Evolutionary conservation across 2,329 filamentous ascomycete genomes (phyloP).

Genomic region (Ophiostoma novo-ulmi): DNA sequence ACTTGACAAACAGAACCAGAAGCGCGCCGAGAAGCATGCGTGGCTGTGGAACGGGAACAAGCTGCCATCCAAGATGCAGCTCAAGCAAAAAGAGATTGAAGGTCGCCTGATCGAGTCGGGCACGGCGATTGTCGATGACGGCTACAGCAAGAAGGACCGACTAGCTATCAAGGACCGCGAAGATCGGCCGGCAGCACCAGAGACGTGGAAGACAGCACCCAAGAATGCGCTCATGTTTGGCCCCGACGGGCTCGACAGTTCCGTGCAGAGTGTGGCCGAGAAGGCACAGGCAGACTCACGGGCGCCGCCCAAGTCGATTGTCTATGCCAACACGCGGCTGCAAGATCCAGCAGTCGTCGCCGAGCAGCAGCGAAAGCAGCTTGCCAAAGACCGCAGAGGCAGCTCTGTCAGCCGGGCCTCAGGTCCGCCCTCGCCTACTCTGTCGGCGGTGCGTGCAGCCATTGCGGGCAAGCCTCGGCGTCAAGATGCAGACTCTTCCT

Average conservation of each 20-base stretch:
- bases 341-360: constrained; percentile 42
- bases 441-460: constrained; percentile 78
- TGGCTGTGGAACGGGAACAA: constrained; percentile 91
- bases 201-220: constrained; percentile 69
- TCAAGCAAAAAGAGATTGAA: constrained; percentile 60
- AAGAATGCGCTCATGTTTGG: constrained; percentile 85
- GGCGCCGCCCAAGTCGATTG: constrained; percentile 69
- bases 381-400: neutral
- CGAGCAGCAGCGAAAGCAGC: neutral
- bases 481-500: constrained; percentile 56
- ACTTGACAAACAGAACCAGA: constrained; percentile 83
- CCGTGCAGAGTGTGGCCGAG: constrained; percentile 58
- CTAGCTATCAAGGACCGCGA: constrained; percentile 58
- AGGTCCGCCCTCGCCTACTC: constrained; percentile 69
- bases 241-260: constrained; percentile 60
- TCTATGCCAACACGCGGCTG: constrained; percentile 79
- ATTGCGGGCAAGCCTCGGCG: constrained; percentile 66
- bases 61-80: constrained; percentile 71
- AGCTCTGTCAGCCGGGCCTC: constrained; percentile 34
- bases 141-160: constrained; percentile 49
- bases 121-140: constrained; percentile 49
- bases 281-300: constrained; percentile 64
- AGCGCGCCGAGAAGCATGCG: constrained; percentile 74
- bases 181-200: constrained; percentile 68
- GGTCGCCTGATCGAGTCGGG: constrained; percentile 44